Evolutionary conservation across 164 flowering plant species (phyloP).

Genomic region (Brasenia schreberi): DNA sequence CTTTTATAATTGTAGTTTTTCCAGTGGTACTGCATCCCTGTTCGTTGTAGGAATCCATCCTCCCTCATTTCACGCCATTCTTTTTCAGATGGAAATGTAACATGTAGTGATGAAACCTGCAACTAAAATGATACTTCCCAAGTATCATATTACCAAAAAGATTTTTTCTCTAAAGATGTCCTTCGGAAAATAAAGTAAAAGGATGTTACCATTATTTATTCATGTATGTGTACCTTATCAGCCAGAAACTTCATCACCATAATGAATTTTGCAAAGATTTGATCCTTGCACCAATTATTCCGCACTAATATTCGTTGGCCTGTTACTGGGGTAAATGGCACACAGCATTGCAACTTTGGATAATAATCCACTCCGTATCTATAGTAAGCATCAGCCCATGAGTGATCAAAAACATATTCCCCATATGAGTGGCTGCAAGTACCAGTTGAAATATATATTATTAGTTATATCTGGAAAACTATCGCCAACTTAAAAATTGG

Average conservation of each 20-base stretch:
- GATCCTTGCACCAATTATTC: slow-evolving; percentile 45
- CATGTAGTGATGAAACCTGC: slow-evolving; percentile 79
- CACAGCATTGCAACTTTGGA: slow-evolving; percentile 85
- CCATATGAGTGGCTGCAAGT: slow-evolving; percentile 90
- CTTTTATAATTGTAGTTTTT: slow-evolving; percentile 66
- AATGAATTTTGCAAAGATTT: slow-evolving; percentile 59
- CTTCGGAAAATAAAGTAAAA: too few species aligned
- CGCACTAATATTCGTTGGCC: slow-evolving; percentile 79
- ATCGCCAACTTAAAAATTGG: not conserved
- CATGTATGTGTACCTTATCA: slow-evolving; percentile 37
- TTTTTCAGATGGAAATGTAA: slow-evolving; percentile 64
- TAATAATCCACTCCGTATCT: slow-evolving; percentile 68
- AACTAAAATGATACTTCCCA: slow-evolving; percentile 24
- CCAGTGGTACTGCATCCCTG: slow-evolving; percentile 99
- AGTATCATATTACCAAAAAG: not conserved
- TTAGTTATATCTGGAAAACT: not conserved
- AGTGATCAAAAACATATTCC: slow-evolving; percentile 91
- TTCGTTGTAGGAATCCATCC: slow-evolving; percentile 70
- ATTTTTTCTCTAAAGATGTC: not conserved
- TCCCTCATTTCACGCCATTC: slow-evolving; percentile 61
- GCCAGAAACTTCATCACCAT: slow-evolving; percentile 60
- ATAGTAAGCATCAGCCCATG: slow-evolving; percentile 95
- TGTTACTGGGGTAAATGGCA: slow-evolving; percentile 94
- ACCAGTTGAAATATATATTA: slow-evolving; percentile 8
- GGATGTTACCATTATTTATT: not conserved